Conservation (phyloP, 2,329 filamentous ascomycete species). For the Nemania abortiva region DNA sequence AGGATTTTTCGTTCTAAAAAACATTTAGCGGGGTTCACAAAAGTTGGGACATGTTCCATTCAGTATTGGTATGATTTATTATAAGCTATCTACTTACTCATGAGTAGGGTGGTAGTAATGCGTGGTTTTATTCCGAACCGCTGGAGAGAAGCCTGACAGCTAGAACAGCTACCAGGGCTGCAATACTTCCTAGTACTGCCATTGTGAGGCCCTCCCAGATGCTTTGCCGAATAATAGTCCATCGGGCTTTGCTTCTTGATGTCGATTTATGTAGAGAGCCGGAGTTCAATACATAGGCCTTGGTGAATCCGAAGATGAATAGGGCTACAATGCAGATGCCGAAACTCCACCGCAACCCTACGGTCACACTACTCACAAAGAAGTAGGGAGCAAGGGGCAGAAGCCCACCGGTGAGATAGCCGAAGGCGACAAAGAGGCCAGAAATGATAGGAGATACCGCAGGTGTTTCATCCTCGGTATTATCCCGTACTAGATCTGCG, state of each 20-base stretch:
- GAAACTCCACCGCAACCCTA: constrained; percentile 70
- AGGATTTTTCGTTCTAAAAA: too few species aligned
- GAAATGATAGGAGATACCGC: constrained; percentile 63
- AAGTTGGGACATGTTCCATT: not conserved
- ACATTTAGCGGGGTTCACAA: too few species aligned
- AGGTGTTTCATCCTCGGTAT: constrained; percentile 52
- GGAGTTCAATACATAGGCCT: constrained; percentile 61
- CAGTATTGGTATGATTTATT: constrained; percentile 16
- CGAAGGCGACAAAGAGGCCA: constrained; percentile 73
- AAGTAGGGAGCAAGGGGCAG: constrained; percentile 80
- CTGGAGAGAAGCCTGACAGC: constrained; percentile 63
- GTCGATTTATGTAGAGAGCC: constrained; percentile 23
- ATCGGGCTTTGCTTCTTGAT: constrained; percentile 53
- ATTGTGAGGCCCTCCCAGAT: constrained; percentile 67
- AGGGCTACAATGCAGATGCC: constrained; percentile 70
- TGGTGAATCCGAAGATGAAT: constrained; percentile 74
- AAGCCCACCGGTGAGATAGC: constrained; percentile 77
- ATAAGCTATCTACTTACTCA: constrained; percentile 6
- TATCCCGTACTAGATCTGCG: constrained; percentile 24
- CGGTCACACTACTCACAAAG: constrained; percentile 59
- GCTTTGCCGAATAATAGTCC: constrained; percentile 45
- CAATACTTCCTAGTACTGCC: constrained; percentile 67
- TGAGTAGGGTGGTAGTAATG: constrained; percentile 5
- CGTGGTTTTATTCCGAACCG: constrained; percentile 33
- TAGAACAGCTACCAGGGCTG: constrained; percentile 67